Evolutionary conservation across 2,329 filamentous ascomycete genomes (phyloP).

Genomic region (Orbilia javanica): DNA sequence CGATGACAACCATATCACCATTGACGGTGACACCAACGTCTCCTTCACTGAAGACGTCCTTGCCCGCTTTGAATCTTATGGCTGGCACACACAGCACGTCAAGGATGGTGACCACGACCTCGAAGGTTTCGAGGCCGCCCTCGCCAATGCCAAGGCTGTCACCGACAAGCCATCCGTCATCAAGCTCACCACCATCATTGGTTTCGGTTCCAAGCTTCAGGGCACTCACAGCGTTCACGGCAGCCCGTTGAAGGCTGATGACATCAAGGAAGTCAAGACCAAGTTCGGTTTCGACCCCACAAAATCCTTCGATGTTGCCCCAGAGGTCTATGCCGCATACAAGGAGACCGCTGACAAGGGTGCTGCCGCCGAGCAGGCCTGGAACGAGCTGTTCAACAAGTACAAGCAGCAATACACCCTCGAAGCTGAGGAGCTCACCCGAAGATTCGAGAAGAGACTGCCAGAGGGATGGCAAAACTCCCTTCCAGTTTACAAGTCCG

Average conservation of each 20-base stretch:
- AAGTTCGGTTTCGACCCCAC: slow-evolving; percentile 97
- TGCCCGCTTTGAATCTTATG: slow-evolving; percentile 96
- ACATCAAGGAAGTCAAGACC: slow-evolving; percentile 91
- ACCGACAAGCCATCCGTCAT: slow-evolving; percentile 98
- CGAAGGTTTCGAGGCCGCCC: slow-evolving; percentile 85
- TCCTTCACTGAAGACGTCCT: slow-evolving; percentile 97
- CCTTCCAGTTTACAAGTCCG: slow-evolving; percentile 85
- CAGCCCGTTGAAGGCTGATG: slow-evolving; percentile 92
- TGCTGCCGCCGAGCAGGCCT: slow-evolving; percentile 90
- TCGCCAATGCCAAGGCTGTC: slow-evolving; percentile 84
- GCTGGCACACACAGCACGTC: slow-evolving; percentile 91
- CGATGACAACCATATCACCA: slow-evolving; percentile 98
- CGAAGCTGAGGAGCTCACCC: slow-evolving; percentile 82
- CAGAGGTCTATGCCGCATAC: slow-evolving; percentile 94
- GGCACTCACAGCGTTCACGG: slow-evolving; percentile 97
- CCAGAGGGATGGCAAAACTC: slow-evolving; percentile 96
- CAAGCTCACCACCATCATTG: slow-evolving; percentile 97
- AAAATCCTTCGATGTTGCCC: slow-evolving; percentile 90
- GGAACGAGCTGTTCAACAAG: slow-evolving; percentile 92
- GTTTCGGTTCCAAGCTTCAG: slow-evolving; percentile 91
- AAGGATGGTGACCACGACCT: slow-evolving; percentile 90
- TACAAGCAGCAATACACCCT: slow-evolving; percentile 82
- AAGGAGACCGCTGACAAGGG: slow-evolving; percentile 85
- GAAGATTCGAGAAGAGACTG: slow-evolving; percentile 84
- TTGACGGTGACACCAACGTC: slow-evolving; percentile 93